Evolutionary conservation across 2,329 filamentous ascomycete genomes (phyloP).

Genomic region (Fusarium goolgardi): DNA sequence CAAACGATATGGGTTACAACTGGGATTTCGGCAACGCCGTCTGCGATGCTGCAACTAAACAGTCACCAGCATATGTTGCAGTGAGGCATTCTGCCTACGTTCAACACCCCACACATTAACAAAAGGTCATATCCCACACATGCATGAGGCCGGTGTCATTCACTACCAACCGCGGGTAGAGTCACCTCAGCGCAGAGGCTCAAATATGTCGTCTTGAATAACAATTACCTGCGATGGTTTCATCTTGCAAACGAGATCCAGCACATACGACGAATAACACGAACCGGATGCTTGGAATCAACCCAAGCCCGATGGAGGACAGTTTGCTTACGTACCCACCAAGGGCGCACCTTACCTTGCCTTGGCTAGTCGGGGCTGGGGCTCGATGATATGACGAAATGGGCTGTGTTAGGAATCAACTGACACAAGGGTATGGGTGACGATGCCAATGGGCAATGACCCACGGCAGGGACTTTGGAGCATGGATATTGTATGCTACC

Average conservation of each 20-base stretch:
- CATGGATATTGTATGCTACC: constrained; percentile 6
- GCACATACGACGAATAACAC: constrained; percentile 39
- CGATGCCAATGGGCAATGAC: constrained; percentile 2
- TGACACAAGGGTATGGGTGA: constrained; percentile 16
- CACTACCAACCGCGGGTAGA: background rate
- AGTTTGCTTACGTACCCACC: constrained; percentile 44
- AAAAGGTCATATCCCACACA: constrained; percentile 29
- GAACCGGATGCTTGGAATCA: constrained; percentile 19
- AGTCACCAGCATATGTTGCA: constrained; percentile 25
- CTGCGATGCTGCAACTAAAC: constrained; percentile 39
- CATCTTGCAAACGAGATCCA: constrained; percentile 42
- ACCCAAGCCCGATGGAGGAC: constrained; percentile 30
- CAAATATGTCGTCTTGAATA: constrained; percentile 32
- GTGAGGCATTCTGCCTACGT: constrained; percentile 36
- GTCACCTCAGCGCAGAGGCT: constrained; percentile 18
- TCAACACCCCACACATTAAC: constrained; percentile 42
- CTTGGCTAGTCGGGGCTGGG: constrained; percentile 26
- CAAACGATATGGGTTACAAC: constrained; percentile 1
- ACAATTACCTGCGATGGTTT: constrained; percentile 34
- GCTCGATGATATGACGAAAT: constrained; percentile 31
- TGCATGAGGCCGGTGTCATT: constrained; percentile 11
- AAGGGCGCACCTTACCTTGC: constrained; percentile 6
- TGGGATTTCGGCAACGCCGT: constrained; percentile 25
- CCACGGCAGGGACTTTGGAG: constrained; percentile 21
- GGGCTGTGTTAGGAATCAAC: constrained; percentile 16